Base-by-base conservation (phyloP, 75 land plant genomes). In the Larix kaempferi region DNA sequence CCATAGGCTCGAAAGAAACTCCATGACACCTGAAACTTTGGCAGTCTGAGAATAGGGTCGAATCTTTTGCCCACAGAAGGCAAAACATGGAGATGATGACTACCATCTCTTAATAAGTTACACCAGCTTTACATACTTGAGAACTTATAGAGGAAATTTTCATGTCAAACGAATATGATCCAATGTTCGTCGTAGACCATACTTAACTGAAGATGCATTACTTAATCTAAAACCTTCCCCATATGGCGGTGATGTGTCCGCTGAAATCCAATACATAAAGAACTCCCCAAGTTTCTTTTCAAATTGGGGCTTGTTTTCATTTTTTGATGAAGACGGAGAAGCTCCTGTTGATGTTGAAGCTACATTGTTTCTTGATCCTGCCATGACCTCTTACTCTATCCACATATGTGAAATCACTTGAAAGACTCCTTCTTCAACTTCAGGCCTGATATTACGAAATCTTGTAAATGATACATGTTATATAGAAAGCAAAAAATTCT, bases 161-260 rank as follows among this genome's bases (percentile, higher is more conserved):
- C 99, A 94, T 3, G 99, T 95, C 75, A 80, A 56, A 49, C 84
- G 85, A 56, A 95, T 87, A 60, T 94, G 97, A 6, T 94, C 91
- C 17, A 95, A 86, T 3, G 94, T 94, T 12, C 80, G 78, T 15
- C 71, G 71, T 17, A 95, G 89, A 23, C 99, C 99, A 67, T 86
- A 90, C 41, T 83, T 83, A 25, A 77, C 69, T 13, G 92, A 92
- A 26, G 99, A 87, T n/a, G 81, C 82, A 59, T 88, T 77, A 17
- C 86, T 94, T 56, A 84, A 78, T 86, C 98, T 86, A 78, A 90
- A 95, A 5, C 99, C 97, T 62, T 86, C 94, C 56, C 99, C 99
- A 85, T 95, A 95, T 14, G 91, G 85, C 6, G 92, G 87, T 23
- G 99, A 95, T 11, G 84, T 74, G 83, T 95, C 99, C 16, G 88